Evolutionary conservation across 2,329 filamentous ascomycete species (phyloP).

Genomic region (Myriosclerotinia curreyana): DNA sequence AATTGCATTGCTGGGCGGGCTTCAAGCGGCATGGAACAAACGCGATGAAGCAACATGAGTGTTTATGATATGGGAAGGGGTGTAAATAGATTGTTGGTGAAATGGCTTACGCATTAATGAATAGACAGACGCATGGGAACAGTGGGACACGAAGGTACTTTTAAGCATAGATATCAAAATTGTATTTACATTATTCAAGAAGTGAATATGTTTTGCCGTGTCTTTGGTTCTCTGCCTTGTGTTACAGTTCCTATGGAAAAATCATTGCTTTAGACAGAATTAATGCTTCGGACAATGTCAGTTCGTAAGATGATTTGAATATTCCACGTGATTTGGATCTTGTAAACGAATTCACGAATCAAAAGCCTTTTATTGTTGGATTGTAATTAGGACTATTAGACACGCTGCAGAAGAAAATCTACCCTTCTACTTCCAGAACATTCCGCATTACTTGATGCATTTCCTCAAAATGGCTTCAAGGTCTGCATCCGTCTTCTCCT

Average conservation of each 20-base stretch:
- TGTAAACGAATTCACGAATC: no score
- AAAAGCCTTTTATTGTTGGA: no score
- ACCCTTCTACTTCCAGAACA: background rate
- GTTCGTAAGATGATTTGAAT: no score
- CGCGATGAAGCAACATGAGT: background rate
- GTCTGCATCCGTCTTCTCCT: slow-evolving; percentile 42
- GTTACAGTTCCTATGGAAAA: background rate
- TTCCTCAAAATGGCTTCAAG: slow-evolving; percentile 39
- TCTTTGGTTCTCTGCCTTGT: no score
- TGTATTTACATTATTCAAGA: background rate
- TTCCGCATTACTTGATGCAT: background rate
- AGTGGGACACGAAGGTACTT: background rate
- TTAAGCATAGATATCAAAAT: background rate
- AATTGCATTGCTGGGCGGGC: background rate
- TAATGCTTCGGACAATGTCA: no score
- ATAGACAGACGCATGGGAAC: background rate
- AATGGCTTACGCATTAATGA: background rate
- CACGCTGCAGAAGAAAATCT: background rate
- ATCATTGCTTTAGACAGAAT: no score
- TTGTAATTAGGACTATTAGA: no score
- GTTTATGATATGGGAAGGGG: background rate
- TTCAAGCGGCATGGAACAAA: background rate
- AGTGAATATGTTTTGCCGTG: background rate
- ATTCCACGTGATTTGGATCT: no score
- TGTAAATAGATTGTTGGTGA: background rate